A percentile compares a stretch with the other conserved stretches of the same genome.
Conservation (phyloP, 139 green algal genomes). For the Diplosphaera chodatii region DNA sequence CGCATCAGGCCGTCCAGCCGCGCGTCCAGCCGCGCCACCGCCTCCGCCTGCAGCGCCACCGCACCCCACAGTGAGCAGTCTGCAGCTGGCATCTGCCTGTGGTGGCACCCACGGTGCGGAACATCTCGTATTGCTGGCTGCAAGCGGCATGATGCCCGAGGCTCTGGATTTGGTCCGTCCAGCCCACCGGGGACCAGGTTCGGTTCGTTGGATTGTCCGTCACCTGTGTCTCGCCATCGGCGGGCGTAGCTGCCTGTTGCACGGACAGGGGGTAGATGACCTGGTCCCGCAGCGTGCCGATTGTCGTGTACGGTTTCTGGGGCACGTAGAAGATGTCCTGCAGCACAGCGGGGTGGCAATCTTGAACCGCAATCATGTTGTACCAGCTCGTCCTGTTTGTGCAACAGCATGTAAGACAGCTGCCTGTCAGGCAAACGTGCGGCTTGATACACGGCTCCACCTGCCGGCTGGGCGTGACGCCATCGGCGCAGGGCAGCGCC, state of each 20-base stretch:
- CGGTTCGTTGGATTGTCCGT: neutral
- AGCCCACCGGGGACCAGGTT: no score
- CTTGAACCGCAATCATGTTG: no score
- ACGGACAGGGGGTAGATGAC: conserved; percentile 51
- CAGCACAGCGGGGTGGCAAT: neutral
- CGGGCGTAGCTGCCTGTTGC: conserved; percentile 15
- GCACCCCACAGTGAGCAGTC: no score
- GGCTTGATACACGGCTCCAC: neutral
- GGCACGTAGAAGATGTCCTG: conserved; percentile 53
- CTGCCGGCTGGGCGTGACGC: conserved; percentile 3
- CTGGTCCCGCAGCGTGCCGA: conserved; percentile 51
- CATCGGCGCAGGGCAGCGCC: neutral
- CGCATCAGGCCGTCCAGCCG: conserved; percentile 41
- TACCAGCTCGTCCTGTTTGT: no score
- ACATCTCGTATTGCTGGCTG: no score
- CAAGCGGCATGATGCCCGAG: no score
- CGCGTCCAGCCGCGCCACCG: conserved; percentile 28
- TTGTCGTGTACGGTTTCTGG: conserved; percentile 61
- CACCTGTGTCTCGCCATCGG: neutral
- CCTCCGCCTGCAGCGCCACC: neutral
- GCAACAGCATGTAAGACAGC: no score
- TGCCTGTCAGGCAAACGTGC: no score
- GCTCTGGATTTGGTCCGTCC: no score
- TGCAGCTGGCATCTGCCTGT: no score
- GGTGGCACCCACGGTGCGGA: no score